These are phyloP conservation scores for Pulveroboletus ravenelii DNA, from an alignment of 768 basidiomycete genomes.

Conservation along the genomic window DNA sequence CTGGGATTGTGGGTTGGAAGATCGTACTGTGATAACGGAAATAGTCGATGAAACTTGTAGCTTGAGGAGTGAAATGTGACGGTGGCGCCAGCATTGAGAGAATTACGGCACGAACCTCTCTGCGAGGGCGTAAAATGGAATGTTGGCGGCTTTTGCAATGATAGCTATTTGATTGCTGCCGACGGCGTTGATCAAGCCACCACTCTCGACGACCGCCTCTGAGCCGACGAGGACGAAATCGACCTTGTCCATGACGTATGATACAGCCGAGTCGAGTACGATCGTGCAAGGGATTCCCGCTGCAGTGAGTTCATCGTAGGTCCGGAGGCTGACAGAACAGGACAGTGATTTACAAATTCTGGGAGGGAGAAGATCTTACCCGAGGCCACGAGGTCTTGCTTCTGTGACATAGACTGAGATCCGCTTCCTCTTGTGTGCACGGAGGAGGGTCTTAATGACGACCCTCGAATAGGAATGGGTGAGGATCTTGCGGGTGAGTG, in stretches of 20 bases:
- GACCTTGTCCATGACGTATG: conserved; percentile 94
- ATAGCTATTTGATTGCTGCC: conserved; percentile 97
- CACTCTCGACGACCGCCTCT: conserved; percentile 97
- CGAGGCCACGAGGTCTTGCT: conserved; percentile 83
- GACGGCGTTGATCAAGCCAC: conserved; percentile 86
- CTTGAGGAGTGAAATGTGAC: conserved; percentile 38
- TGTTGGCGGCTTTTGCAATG: conserved; percentile 89
- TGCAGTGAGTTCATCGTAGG: conserved; percentile 79
- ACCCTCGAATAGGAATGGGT: conserved; percentile 97
- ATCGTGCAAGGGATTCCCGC: conserved; percentile 94
- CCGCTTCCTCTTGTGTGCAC: conserved; percentile 86
- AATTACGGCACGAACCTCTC: conserved; percentile 58
- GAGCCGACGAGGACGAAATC: conserved; percentile 95
- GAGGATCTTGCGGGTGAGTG: conserved; percentile 60
- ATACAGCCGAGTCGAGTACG: conserved; percentile 93
- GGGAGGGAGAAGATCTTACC: conserved; percentile 46
- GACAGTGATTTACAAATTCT: conserved; percentile 8
- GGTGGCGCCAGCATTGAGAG: conserved; percentile 18
- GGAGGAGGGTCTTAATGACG: conserved; percentile 86
- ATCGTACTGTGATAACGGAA: conserved; percentile 89
- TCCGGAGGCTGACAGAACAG: conserved; percentile 62
- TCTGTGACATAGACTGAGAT: conserved; percentile 98
- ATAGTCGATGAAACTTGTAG: conserved; percentile 96
- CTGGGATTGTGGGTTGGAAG: conserved; percentile 75
- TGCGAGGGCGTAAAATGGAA: conserved; percentile 94